These are phyloP conservation scores for Botrytis pseudocinerea DNA, from an alignment of 2,329 filamentous ascomycete species.

Conservation along the genomic window DNA sequence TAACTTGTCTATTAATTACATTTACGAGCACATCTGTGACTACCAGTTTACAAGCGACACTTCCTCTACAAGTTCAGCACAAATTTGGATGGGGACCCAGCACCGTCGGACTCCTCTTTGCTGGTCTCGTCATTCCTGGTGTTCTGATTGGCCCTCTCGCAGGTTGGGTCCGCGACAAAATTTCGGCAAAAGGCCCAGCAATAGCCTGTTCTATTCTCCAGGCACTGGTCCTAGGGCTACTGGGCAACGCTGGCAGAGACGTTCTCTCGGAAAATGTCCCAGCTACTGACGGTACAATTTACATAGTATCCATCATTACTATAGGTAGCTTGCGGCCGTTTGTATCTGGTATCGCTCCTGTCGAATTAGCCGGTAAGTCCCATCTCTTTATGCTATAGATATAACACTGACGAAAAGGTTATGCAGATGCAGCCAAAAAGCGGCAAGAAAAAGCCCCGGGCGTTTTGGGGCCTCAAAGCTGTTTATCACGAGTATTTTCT, in stretches of 20 bases:
- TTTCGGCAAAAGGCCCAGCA: not conserved
- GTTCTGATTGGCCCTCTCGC: conserved; percentile 1
- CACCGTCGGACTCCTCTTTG: conserved; percentile 5
- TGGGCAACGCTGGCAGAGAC: not conserved
- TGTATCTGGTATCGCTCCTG: conserved; percentile 1
- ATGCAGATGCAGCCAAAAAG: not conserved
- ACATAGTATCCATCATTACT: not conserved
- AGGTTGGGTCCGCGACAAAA: not conserved
- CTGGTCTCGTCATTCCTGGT: not conserved
- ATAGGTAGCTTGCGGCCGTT: conserved; percentile 1
- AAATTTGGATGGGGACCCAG: not conserved
- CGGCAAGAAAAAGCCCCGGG: not conserved
- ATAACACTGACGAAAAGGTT: not conserved
- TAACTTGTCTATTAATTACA: conserved; percentile 3
- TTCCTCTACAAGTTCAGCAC: conserved; percentile 2
- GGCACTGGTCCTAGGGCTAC: not conserved
- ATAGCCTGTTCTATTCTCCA: not conserved
- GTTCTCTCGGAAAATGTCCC: too few species aligned
- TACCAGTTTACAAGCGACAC: not conserved
- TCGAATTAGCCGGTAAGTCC: conserved; percentile 2
- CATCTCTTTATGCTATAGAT: not conserved
- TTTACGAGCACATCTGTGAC: not conserved
- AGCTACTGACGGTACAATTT: not conserved
- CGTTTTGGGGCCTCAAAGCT: not conserved
- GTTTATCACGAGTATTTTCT: conserved; percentile 2